phyloP scores from a whole-genome alignment of 768 basidiomycete species.

The Kwoniella bestiolae region DNA sequence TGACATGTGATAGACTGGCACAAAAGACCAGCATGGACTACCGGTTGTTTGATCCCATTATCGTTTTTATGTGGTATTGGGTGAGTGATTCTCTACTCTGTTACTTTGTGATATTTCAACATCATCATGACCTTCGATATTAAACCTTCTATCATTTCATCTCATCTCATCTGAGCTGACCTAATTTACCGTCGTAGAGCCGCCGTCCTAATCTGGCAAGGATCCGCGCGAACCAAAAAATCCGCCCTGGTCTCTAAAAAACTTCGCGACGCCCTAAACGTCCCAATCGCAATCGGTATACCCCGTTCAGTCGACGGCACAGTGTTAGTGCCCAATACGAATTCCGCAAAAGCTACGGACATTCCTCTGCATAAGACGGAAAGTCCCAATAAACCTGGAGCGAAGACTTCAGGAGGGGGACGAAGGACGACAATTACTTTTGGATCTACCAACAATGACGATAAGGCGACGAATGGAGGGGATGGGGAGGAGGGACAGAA shows the following conservation, averaged over 20 bases:
- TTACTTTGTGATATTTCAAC: no score
- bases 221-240: slow-evolving; percentile 58
- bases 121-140: no score
- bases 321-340: neutral
- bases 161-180: neutral
- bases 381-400: slow-evolving; percentile 3
- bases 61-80: slow-evolving; percentile 77
- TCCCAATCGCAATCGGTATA: slow-evolving; percentile 37
- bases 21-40: slow-evolving; percentile 59
- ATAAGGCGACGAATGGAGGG: neutral
- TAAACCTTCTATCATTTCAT: neutral
- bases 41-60: slow-evolving; percentile 68
- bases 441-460: slow-evolving; percentile 3
- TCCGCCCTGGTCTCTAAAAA: slow-evolving; percentile 43
- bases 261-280: slow-evolving; percentile 48
- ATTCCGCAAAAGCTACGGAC: slow-evolving; percentile 8
- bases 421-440: slow-evolving; percentile 21
- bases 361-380: slow-evolving; percentile 16
- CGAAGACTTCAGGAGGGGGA: slow-evolving; percentile 1
- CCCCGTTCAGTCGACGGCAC: slow-evolving; percentile 14
- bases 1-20: slow-evolving; percentile 34
- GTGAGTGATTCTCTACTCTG: slow-evolving; percentile 20
- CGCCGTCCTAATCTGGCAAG: slow-evolving; percentile 74
- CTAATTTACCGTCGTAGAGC: slow-evolving; percentile 59
- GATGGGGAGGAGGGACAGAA: slow-evolving; percentile 2